A percentile compares a stretch with the other conserved stretches of the same genome.
Conservation (phyloP, 73 alveolate genomes). For the Loxodes magnus region DNA sequence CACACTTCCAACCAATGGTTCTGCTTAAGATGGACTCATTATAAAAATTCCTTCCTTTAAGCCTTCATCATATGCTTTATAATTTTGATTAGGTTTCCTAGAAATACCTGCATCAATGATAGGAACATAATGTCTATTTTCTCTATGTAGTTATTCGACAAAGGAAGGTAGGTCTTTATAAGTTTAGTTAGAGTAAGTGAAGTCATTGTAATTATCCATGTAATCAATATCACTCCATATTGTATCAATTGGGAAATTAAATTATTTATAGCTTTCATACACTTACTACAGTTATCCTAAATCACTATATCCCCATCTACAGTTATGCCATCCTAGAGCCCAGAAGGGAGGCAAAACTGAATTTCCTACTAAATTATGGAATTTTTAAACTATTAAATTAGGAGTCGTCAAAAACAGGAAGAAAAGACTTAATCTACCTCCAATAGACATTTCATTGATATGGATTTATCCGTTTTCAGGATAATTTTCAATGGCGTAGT, state of each 20-base stretch:
- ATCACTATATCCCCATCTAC: conserved; percentile 89
- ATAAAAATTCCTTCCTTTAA: conserved; percentile 17
- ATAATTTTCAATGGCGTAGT: neutral
- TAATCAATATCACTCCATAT: conserved; percentile 95
- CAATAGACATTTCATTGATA: conserved; percentile 22
- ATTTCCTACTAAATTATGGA: conserved; percentile 43
- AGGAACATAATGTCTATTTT: conserved; percentile 65
- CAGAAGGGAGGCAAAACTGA: conserved; percentile 62
- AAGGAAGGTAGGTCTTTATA: conserved; percentile 35
- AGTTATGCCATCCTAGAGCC: conserved; percentile 87
- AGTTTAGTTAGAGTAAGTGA: conserved; percentile 34
- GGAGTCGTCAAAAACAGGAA: conserved; percentile 34
- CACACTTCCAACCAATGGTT: conserved; percentile 51
- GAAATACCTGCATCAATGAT: conserved; percentile 86
- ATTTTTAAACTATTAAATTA: conserved; percentile 25
- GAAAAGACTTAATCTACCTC: conserved; percentile 67
- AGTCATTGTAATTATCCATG: conserved; percentile 73
- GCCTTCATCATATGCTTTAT: conserved; percentile 16
- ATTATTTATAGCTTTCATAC: conserved; percentile 36
- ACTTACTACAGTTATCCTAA: conserved; percentile 37
- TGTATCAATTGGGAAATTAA: conserved; percentile 82
- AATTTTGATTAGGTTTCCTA: conserved; percentile 23
- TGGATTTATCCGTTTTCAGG: neutral
- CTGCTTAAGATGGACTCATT: conserved; percentile 9
- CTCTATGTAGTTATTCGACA: conserved; percentile 27